Conservation (phyloP, 1,284 basidiomycete genomes). For the Pseudozyma sp. region DNA sequence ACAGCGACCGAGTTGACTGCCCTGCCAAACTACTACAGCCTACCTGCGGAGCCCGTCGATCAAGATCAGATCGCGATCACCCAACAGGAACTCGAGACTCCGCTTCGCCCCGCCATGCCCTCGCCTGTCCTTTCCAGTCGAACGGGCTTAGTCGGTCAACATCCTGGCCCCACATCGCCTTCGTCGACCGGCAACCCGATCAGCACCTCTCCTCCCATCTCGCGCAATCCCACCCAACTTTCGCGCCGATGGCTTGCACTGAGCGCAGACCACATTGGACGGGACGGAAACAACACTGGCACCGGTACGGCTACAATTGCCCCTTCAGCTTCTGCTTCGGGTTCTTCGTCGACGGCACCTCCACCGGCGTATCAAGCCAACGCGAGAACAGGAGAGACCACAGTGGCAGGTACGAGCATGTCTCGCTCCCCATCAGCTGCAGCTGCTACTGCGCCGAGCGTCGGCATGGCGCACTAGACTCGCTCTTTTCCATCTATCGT, state of each 20-base stretch:
- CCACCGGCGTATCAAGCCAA: constrained; percentile 47
- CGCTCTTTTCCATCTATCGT: too few relatives aligned
- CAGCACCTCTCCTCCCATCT: constrained; percentile 21
- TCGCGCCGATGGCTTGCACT: constrained; percentile 55
- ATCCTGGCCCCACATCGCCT: constrained; percentile 11
- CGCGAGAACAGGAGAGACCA: constrained; percentile 37
- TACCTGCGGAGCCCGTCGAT: constrained; percentile 35
- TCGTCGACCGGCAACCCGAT: constrained; percentile 1
- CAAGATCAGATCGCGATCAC: constrained; percentile 6
- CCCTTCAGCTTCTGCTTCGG: too few relatives aligned
- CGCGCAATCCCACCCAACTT: constrained; percentile 37
- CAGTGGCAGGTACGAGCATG: constrained; percentile 32
- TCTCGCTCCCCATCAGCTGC: constrained; percentile 1
- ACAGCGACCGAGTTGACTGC: constrained; percentile 63
- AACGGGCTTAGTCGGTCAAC: constrained; percentile 21
- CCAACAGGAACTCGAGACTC: constrained; percentile 9
- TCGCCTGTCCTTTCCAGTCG: constrained; percentile 30
- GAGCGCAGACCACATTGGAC: constrained; percentile 31
- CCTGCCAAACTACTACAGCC: constrained; percentile 61
- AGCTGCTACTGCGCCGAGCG: constrained; percentile 2
- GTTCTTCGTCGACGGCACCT: constrained; percentile 9
- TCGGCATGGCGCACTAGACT: constrained; percentile 27
- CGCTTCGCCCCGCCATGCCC: constrained; percentile 30
- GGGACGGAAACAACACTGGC: constrained; percentile 14
- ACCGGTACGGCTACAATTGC: not conserved